Evolutionary conservation across 768 basidiomycete species (phyloP), one percentile per base, ranked within the genome.

Genomic region (Leccinum imitatum): DNA sequence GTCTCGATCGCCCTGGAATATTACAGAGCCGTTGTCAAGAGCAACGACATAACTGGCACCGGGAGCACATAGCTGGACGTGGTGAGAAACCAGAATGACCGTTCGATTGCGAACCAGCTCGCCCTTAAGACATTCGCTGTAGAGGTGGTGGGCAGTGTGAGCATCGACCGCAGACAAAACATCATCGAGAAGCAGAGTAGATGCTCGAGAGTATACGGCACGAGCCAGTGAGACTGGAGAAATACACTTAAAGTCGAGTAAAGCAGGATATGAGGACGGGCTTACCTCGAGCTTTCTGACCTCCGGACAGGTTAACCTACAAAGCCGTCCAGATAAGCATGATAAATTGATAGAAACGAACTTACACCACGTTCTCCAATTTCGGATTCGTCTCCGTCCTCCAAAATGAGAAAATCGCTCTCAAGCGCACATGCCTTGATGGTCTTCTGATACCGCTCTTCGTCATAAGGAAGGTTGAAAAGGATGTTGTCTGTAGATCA

Each of bases 81-180:
- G 94, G 69, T 99, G 96, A 3, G 95, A 97, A 54, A 97, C 94
- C 23, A 98, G 80, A 50, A 98, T 80, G 53, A 96, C 77, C 1
- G 95, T 97, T 51, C 95, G 81, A 17, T 84, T 87, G n/a, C 77
- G 73, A 70, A 94, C 80, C 46, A 97, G 76, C 51, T 90, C 86
- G 8, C 95, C 94, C 63, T 82, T 79, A 21, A 98, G 77, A 66
- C 93, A 95, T 56, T 92, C 79, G 19, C 85, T 78, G 66, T 88
- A 89, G 50, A 98, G 83, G 74, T 91, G 90, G 63, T 88, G 85
- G 0, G 93, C 90, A 0, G 92, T 94, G 65, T 88, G 86, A 1
- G 86, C 93, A 67, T 98, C 95, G 51, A 97, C 95, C 81, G 66
- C 59, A 21, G 78, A 82, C 56, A 84, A 70, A 56, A 93, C 92